Base-by-base conservation (phyloP, 495 filamentous ascomycete species). In the Podospora tetraspora region DNA sequence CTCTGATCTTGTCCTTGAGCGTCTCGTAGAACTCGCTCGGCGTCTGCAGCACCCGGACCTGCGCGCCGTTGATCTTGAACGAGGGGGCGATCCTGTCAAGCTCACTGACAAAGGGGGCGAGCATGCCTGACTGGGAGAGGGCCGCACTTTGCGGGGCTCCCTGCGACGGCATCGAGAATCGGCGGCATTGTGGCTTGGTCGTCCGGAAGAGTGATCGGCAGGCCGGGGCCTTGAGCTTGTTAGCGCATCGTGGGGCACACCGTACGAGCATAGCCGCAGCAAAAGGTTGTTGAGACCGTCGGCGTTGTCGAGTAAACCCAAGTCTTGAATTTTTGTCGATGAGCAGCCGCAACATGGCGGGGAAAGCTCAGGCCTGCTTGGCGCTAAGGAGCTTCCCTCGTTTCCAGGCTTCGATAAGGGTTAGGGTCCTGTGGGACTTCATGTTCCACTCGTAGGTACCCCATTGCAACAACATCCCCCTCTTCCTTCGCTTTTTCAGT, bases 41-140 rank as follows among this genome's bases (percentile, higher is more conserved):
- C 1, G 89, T 88, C 67, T 88, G 86, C 16, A 99, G 72, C 52
- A 99, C 90, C 16, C 84, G 80, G 60, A 99, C 89, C 70, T 92
- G 85, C n/a, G 90, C 89, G 10, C 92, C 91, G 6, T 87, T 81
- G 67, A 99, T 84, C 74, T 92, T 90, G 73, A 99, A 97, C 43
- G 91, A 88, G 23, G 95, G 95, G 9, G 93, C 90, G 68, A 98
- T 89, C 70, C 85, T 90, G 76, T 98, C 96, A 57, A 99, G 82
- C 74, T 99, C 94, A 34, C 82, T 83, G 13, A 87, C 91, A 27
- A 99, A 89, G 12, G 86, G 84, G 22, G 84, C 87, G 37, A 93
- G 77, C 79, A 88, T 83, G 27, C 78, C 77, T 34, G 68, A 61
- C 71, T 76, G 61, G 62, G 68, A 24, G 60, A 66, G 24, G 29